These are phyloP conservation scores for Monilinia fructigena DNA, from an alignment of 2,329 filamentous ascomycete species.

Conservation along the genomic window DNA sequence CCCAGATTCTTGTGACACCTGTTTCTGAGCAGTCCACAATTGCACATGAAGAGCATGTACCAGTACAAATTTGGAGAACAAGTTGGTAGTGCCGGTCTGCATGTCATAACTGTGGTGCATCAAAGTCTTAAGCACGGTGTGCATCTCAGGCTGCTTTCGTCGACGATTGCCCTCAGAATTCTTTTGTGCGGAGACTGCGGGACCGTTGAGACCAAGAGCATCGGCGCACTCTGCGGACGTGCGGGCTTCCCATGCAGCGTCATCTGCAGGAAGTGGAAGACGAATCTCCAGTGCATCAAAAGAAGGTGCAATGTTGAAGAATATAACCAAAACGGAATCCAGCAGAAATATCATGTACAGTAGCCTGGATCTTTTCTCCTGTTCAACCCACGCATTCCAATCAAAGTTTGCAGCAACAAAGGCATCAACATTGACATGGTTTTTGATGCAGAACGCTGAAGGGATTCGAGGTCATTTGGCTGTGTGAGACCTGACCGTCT, in stretches of 20 bases:
- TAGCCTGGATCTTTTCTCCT: conserved; percentile 65
- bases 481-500: conserved; percentile 57
- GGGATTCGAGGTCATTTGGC: conserved; percentile 50
- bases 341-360: conserved; percentile 65
- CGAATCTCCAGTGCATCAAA: conserved; percentile 64
- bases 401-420: conserved; percentile 56
- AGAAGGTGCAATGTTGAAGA: conserved; percentile 65
- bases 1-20: conserved; percentile 40
- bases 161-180: conserved; percentile 64
- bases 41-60: conserved; percentile 67
- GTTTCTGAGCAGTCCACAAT: conserved; percentile 53
- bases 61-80: conserved; percentile 72
- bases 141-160: conserved; percentile 63
- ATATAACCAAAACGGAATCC: conserved; percentile 65
- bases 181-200: conserved; percentile 50
- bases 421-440: conserved; percentile 47
- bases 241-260: conserved; percentile 70
- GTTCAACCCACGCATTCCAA: conserved; percentile 67
- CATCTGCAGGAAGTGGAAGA: conserved; percentile 69
- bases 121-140: conserved; percentile 59
- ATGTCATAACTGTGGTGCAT: conserved; percentile 59
- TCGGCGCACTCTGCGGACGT: conserved; percentile 59
- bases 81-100: conserved; percentile 64
- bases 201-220: conserved; percentile 62
- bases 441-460: conserved; percentile 62